These are phyloP conservation scores for Hyphopichia fennica DNA, from an alignment of 1,139 yeast species.

Conservation along the genomic window DNA sequence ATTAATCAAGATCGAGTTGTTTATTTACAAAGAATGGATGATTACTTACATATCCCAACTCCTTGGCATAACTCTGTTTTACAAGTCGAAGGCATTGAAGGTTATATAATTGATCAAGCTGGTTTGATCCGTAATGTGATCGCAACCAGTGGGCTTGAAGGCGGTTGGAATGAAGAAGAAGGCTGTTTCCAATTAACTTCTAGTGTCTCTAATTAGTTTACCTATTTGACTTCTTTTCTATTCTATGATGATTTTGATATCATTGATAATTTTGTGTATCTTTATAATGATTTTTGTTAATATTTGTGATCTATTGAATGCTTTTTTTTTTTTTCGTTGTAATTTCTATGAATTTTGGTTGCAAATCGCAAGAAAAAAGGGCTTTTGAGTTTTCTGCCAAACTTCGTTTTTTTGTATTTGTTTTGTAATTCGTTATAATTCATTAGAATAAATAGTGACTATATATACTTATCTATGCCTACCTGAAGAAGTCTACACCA, in stretches of 20 bases:
- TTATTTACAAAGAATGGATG: constrained; percentile 28
- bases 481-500: neutral
- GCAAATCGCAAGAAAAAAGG: neutral
- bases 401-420: no score
- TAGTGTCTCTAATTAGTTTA: neutral
- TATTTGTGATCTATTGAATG: neutral
- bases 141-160: constrained; percentile 20
- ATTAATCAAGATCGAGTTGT: constrained; percentile 21
- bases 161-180: constrained; percentile 23
- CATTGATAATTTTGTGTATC: no score
- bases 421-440: no score
- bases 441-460: no score
- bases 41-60: constrained; percentile 41
- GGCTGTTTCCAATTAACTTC: neutral
- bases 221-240: neutral
- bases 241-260: no score
- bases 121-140: constrained; percentile 24
- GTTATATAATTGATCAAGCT: constrained; percentile 28
- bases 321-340: neutral
- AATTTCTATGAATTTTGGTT: neutral
- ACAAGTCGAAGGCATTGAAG: constrained; percentile 30
- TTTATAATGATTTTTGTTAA: neutral
- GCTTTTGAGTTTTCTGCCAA: no score
- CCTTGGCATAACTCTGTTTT: constrained; percentile 66
- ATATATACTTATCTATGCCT: neutral